These are phyloP conservation scores for Polyplosphaeria fusca DNA, from an alignment of 495 filamentous ascomycete genomes.

Conservation along the genomic window DNA sequence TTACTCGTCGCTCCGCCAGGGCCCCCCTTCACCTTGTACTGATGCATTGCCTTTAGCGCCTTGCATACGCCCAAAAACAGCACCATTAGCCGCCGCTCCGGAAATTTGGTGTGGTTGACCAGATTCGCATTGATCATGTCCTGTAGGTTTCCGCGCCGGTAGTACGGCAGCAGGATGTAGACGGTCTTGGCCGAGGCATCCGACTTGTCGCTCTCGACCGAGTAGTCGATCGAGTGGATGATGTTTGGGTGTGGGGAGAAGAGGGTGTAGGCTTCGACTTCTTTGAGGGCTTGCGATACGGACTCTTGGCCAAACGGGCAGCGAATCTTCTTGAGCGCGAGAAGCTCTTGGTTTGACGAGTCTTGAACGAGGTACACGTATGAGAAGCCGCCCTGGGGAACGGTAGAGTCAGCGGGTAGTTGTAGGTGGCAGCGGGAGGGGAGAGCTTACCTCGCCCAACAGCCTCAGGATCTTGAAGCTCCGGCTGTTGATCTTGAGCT, in stretches of 20 bases:
- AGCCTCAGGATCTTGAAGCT: constrained; percentile 93
- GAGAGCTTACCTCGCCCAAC: constrained; percentile 70
- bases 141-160: constrained; percentile 88
- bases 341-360: constrained; percentile 71
- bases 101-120: constrained; percentile 93
- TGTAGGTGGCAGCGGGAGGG: constrained; percentile 6
- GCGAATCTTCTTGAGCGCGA: constrained; percentile 96
- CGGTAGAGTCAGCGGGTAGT: not conserved
- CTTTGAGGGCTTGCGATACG: constrained; percentile 87
- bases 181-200: constrained; percentile 79
- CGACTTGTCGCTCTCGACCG: constrained; percentile 59
- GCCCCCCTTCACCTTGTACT: constrained; percentile 66
- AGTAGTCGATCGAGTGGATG: constrained; percentile 87
- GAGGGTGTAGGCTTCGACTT: constrained; percentile 92
- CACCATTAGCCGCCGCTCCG: constrained; percentile 81
- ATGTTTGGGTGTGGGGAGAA: constrained; percentile 80
- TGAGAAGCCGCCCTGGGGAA: constrained; percentile 79
- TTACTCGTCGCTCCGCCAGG: constrained; percentile 54
- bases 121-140: constrained; percentile 98
- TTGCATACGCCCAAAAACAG: constrained; percentile 88
- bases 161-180: constrained; percentile 94
- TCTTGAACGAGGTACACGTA: constrained; percentile 99
- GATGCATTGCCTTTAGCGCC: constrained; percentile 85
- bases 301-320: constrained; percentile 97
- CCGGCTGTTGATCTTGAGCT: constrained; percentile 89